A percentile compares a stretch with the other conserved stretches of the same genome.
Evolutionary conservation across 78 protist genomes (phyloP).

Genomic region (slime mould (Dictyostelium discoideum)): DNA sequence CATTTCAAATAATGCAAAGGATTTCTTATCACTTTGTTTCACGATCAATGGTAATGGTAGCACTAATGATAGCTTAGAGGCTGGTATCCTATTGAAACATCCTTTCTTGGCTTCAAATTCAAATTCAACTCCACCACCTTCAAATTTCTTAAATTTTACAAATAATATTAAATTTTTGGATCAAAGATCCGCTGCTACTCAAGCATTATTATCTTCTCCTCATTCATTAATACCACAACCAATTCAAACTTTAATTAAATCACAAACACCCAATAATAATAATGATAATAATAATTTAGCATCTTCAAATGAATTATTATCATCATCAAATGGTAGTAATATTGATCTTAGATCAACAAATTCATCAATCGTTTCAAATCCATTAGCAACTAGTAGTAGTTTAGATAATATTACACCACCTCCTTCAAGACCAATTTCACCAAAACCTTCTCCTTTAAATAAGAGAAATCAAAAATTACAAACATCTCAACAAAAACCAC

Average conservation of each 20-base stretch:
- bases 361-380: slow-evolving; percentile 2
- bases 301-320: background rate
- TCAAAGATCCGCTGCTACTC: background rate
- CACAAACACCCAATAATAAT: background rate
- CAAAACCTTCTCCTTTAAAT: background rate
- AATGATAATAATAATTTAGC: background rate
- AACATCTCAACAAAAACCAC: background rate
- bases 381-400: background rate
- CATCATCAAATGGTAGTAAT: background rate
- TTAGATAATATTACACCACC: background rate
- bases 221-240: background rate
- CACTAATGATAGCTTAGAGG: slow-evolving; percentile 35
- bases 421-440: background rate
- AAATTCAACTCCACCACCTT: slow-evolving; percentile 2
- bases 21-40: slow-evolving; percentile 26
- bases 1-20: slow-evolving; percentile 29
- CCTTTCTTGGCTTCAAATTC: slow-evolving; percentile 33
- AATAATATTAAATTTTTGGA: background rate
- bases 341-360: slow-evolving; percentile 2
- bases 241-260: background rate
- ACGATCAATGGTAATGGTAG: slow-evolving; percentile 1
- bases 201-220: background rate
- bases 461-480: background rate
- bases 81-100: slow-evolving; percentile 61
- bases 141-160: slow-evolving; percentile 11